Percentiles rank a stretch among this genome's conserved stretches.
Evolutionary conservation across 352 stramenopile species (phyloP).

Genomic region (Globisporangium echinulatum): DNA sequence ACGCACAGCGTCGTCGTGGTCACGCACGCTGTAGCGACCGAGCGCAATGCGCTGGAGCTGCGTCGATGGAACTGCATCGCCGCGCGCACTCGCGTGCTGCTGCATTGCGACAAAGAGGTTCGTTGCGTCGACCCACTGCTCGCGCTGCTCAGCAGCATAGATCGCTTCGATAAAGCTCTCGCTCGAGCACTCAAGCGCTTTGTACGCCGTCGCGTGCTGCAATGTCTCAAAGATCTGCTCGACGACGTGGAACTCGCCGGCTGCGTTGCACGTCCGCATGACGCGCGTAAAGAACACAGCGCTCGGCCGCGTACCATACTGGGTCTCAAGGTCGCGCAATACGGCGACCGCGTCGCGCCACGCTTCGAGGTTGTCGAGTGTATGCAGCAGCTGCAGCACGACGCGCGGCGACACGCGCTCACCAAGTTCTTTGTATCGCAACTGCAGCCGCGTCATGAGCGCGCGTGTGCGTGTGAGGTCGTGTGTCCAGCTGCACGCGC

Average conservation of each 20-base stretch:
- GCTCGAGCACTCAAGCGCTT: conserved; percentile 30
- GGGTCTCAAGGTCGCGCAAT: conserved; percentile 30
- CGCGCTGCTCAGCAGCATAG: conserved; percentile 54
- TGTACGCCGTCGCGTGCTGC: conserved; percentile 39
- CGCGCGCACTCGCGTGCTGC: conserved; percentile 36
- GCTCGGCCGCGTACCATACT: conserved; percentile 38
- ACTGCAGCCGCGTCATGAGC: conserved; percentile 24
- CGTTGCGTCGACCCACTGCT: conserved; percentile 61
- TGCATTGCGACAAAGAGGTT: conserved; percentile 76
- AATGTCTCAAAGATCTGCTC: conserved; percentile 69
- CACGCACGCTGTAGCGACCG: conserved; percentile 49
- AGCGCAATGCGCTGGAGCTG: conserved; percentile 58
- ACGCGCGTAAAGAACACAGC: conserved; percentile 43
- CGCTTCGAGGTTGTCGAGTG: conserved; percentile 33
- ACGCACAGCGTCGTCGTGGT: conserved; percentile 4
- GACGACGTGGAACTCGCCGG: conserved; percentile 36
- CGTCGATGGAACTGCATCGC: conserved; percentile 35
- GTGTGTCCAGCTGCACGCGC: conserved; percentile 21
- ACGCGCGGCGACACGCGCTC: conserved; percentile 18
- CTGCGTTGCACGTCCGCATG: conserved; percentile 65
- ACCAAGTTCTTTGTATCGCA: conserved; percentile 23
- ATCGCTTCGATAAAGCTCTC: conserved; percentile 76
- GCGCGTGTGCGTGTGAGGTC: conserved; percentile 30
- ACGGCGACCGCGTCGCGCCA: conserved; percentile 45
- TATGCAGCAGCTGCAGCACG: conserved; percentile 39